These are phyloP conservation scores for Juglanconis sp. DNA, from an alignment of 2,329 filamentous ascomycete genomes.

Conservation along the genomic window DNA sequence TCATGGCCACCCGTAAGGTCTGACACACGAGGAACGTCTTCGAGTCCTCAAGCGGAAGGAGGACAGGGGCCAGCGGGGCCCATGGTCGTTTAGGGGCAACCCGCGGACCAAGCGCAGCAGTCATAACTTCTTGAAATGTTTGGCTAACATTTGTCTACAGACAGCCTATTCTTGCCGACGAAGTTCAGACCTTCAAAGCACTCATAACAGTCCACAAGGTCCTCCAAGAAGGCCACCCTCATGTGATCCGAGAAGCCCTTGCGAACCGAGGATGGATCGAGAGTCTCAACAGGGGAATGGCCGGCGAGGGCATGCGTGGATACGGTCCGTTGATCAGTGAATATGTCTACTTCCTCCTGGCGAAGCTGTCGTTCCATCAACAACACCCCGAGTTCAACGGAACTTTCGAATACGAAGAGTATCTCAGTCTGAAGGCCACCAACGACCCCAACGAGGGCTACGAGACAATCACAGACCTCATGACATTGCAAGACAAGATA, in stretches of 20 bases:
- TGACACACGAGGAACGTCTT: no score
- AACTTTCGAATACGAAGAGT: constrained; percentile 98
- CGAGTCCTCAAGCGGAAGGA: neutral
- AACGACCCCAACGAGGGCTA: constrained; percentile 98
- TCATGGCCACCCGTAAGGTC: no score
- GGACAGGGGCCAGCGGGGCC: neutral
- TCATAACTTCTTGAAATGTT: neutral
- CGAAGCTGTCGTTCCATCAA: constrained; percentile 94
- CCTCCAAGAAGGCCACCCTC: constrained; percentile 90
- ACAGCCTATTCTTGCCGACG: constrained; percentile 96
- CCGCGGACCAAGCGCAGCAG: neutral
- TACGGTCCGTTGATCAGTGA: constrained; percentile 92
- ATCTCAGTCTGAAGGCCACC: constrained; percentile 95
- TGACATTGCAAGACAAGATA: constrained; percentile 96
- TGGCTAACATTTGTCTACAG: constrained; percentile 40
- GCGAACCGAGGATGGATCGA: constrained; percentile 88
- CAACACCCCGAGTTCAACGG: constrained; percentile 98
- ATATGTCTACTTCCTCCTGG: constrained; percentile 93
- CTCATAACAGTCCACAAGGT: constrained; percentile 97
- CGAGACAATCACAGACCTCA: constrained; percentile 94
- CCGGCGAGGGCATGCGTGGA: constrained; percentile 80
- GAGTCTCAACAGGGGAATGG: constrained; percentile 78
- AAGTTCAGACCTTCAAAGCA: constrained; percentile 98
- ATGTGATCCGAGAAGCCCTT: constrained; percentile 84
- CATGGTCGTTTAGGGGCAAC: neutral